Evolutionary conservation across 148 eudicot genomes (phyloP), one percentile per base, ranked within the genome.

Genomic region (Agrostemma githago): DNA sequence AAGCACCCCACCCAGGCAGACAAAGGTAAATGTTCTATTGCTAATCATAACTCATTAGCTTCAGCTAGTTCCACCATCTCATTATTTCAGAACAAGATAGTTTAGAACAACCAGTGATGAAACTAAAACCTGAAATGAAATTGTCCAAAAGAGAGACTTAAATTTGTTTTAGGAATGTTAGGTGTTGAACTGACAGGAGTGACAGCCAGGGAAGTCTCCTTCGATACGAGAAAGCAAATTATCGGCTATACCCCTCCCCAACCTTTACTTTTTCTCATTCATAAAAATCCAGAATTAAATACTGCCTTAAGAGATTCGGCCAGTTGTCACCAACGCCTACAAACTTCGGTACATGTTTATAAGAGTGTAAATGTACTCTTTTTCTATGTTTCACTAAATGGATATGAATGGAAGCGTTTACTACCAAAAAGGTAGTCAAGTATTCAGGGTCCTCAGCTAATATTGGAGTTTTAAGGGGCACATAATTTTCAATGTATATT

Each of bases 1-100:
- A 59, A 89, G 86, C 76, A 92, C 88, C 54, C 87, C 90, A 26
- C 87, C 97, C 19, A 85, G 81, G 75, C 96, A 87, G 72, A 92
- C 99, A 20, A 86, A 95, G 97, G 99, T 91, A 84, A 71, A 75
- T 16, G 16, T 66, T 39, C 68, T 9, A 40, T 15, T 11, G 15
- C 67, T 63, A 34, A 34, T 60, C 19, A 6, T 40, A 21, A 61
- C 6, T 37, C 14, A 62, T 9, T 62, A 62, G 66, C 9, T 62
- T 15, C 34, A 2, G 34, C 63, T 62, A 37, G 34, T 34, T 60
- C 37, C 16, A 62, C 68, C 6, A 3, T 34, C 34, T 56, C 26
- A 15, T 5, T 65, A 39, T 2, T 39, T 65, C 66, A 39, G 68
- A 37, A 65, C 3, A 65, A 10, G 42, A 63, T 38, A 21, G 37